Evolutionary conservation across 208 protist genomes (phyloP).

Genomic region (Angomonas deanei): DNA sequence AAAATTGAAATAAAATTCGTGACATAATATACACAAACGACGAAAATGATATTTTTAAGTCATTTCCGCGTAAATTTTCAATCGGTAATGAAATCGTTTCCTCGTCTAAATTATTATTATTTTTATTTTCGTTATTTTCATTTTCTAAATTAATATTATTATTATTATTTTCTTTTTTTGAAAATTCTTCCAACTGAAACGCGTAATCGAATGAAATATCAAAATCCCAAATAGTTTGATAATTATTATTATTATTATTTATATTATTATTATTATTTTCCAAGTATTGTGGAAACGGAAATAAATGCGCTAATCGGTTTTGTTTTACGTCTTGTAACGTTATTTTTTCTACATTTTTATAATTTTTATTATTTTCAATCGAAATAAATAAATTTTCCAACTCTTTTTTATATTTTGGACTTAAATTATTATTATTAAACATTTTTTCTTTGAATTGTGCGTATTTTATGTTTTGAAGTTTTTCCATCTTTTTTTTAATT

Average conservation of each 20-base stretch:
- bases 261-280: not conserved
- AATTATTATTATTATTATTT: constrained; percentile 1
- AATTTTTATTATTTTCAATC: not conserved
- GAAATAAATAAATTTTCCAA: not conserved
- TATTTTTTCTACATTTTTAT: not conserved
- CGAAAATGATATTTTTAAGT: not conserved
- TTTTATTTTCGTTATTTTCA: not conserved
- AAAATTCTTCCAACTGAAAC: not conserved
- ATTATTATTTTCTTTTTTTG: not conserved
- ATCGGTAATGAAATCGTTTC: not conserved
- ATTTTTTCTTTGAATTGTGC: not conserved
- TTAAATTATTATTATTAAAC: constrained; percentile 4
- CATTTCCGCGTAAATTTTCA: not conserved
- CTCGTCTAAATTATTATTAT: not conserved
- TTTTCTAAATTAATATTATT: not conserved
- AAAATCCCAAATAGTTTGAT: not conserved
- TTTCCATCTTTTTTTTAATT: not conserved
- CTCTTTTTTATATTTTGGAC: not conserved
- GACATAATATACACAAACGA: not conserved
- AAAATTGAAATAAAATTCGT: constrained; percentile 4
- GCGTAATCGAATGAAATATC: not conserved
- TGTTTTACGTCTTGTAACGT: not conserved
- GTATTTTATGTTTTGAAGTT: not conserved
- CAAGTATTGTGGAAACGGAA: not conserved
- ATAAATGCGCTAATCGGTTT: not conserved